Evolutionary conservation across 768 basidiomycete genomes (phyloP).

Genomic region (Suillus plorans): DNA sequence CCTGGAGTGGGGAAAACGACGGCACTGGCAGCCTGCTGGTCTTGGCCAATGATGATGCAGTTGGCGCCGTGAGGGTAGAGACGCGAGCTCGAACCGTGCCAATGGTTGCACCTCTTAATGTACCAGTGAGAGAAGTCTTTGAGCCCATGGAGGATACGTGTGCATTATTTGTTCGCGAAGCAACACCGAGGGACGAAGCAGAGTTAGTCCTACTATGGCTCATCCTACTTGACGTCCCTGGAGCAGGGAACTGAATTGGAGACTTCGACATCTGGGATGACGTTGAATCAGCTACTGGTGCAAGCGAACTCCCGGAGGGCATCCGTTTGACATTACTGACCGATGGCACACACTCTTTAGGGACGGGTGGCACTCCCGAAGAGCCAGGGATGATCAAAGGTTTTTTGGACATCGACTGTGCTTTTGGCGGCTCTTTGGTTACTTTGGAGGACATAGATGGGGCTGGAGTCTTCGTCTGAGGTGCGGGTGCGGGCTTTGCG

Average conservation of each 20-base stretch:
- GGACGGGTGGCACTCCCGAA: conserved; percentile 18
- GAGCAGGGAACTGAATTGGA: conserved; percentile 18
- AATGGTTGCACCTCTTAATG: conserved; percentile 9
- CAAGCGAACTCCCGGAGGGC: conserved; percentile 21
- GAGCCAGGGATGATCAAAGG: conserved; percentile 17
- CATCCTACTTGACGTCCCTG: conserved; percentile 15
- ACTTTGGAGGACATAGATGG: conserved; percentile 2
- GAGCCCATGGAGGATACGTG: conserved; percentile 29
- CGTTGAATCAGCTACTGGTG: conserved; percentile 10
- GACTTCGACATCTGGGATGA: conserved; percentile 21
- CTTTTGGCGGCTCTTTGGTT: conserved; percentile 14
- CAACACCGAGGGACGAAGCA: conserved; percentile 40
- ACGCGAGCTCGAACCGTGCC: conserved; percentile 26
- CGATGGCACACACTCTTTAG: background rate
- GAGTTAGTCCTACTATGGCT: conserved; percentile 18
- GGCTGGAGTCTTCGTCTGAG: background rate
- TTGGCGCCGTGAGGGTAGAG: conserved; percentile 64
- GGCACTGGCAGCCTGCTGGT: conserved; percentile 29
- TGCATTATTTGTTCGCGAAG: conserved; percentile 25
- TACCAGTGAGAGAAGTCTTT: conserved; percentile 19
- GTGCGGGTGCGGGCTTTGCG: conserved; percentile 24
- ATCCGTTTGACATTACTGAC: conserved; percentile 17
- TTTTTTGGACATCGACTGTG: conserved; percentile 21
- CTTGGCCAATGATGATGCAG: conserved; percentile 76
- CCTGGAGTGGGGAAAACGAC: conserved; percentile 14